Conservation (phyloP, 140 eudicot genomes). For the Senecio squalidus region DNA sequence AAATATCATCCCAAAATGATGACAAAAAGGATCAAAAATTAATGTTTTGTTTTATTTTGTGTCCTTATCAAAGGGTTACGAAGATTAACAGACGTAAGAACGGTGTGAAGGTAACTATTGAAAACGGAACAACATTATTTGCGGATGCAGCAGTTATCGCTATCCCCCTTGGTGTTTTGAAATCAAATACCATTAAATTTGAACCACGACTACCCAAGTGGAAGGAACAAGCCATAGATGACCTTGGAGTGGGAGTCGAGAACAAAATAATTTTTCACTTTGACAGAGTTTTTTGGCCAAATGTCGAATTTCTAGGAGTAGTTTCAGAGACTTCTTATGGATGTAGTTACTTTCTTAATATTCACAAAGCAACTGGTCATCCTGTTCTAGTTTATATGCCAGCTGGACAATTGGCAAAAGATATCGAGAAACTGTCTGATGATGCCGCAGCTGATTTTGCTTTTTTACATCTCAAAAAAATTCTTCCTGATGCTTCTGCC, state of each 20-base stretch:
- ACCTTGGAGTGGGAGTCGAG: slow-evolving; percentile 95
- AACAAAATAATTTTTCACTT: slow-evolving; percentile 93
- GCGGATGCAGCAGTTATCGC: slow-evolving; percentile 93
- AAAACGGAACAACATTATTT: slow-evolving; percentile 62
- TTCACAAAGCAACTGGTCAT: slow-evolving; percentile 96
- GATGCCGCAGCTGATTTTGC: slow-evolving; percentile 92
- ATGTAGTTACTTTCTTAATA: slow-evolving; percentile 95
- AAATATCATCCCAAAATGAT: no score
- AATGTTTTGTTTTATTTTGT: neutral
- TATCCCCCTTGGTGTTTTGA: slow-evolving; percentile 90
- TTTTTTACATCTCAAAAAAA: slow-evolving; percentile 61
- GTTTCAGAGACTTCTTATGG: slow-evolving; percentile 85
- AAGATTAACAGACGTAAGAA: slow-evolving; percentile 53
- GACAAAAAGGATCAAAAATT: neutral
- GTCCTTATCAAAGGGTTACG: slow-evolving; percentile 55
- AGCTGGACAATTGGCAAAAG: slow-evolving; percentile 92
- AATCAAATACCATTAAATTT: slow-evolving; percentile 58
- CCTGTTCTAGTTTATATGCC: slow-evolving; percentile 96
- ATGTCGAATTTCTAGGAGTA: slow-evolving; percentile 96
- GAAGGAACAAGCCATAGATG: slow-evolving; percentile 89
- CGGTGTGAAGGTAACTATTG: slow-evolving; percentile 88
- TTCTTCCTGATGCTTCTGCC: slow-evolving; percentile 84
- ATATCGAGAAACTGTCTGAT: slow-evolving; percentile 85
- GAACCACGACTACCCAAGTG: slow-evolving; percentile 95
- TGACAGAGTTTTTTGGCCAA: slow-evolving; percentile 93